Conservation (phyloP, 352 stramenopile species). For the Pythium guiyangense region DNA sequence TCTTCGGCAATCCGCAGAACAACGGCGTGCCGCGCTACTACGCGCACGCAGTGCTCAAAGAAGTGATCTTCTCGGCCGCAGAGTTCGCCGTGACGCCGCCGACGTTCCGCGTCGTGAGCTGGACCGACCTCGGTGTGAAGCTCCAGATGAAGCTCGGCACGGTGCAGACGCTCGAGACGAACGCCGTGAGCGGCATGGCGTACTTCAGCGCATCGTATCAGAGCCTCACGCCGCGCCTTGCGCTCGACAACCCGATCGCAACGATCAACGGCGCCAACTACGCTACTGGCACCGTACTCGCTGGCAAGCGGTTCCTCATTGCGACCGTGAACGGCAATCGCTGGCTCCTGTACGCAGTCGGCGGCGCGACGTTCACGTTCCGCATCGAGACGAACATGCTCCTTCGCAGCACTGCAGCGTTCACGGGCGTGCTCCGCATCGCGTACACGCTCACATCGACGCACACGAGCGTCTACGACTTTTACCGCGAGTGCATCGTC, state of each 20-base stretch:
- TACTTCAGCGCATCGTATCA: constrained; percentile 61
- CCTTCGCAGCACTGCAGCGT: constrained; percentile 23
- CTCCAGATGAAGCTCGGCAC: constrained; percentile 32
- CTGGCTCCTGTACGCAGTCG: constrained; percentile 56
- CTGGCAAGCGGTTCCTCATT: constrained; percentile 43
- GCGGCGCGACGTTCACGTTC: constrained; percentile 25
- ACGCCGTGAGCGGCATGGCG: constrained; percentile 67
- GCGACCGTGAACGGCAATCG: constrained; percentile 41
- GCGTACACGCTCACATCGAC: constrained; percentile 29
- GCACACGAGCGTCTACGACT: constrained; percentile 50
- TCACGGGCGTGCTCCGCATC: constrained; percentile 42
- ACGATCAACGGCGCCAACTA: constrained; percentile 42
- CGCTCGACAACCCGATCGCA: constrained; percentile 42
- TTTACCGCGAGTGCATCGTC: constrained; percentile 64
- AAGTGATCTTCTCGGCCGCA: constrained; percentile 49
- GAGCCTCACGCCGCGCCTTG: constrained; percentile 43
- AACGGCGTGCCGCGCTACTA: constrained; percentile 48
- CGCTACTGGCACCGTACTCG: constrained; percentile 21
- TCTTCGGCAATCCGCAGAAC: constrained; percentile 40
- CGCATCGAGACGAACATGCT: constrained; percentile 41
- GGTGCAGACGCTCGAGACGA: constrained; percentile 31
- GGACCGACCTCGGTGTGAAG: constrained; percentile 62
- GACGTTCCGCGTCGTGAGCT: constrained; percentile 47
- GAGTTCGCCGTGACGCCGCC: constrained; percentile 44
- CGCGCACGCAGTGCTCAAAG: constrained; percentile 51